Base-by-base conservation (phyloP, 306 rosid genomes). In the Heteromeles arbutifolia region DNA sequence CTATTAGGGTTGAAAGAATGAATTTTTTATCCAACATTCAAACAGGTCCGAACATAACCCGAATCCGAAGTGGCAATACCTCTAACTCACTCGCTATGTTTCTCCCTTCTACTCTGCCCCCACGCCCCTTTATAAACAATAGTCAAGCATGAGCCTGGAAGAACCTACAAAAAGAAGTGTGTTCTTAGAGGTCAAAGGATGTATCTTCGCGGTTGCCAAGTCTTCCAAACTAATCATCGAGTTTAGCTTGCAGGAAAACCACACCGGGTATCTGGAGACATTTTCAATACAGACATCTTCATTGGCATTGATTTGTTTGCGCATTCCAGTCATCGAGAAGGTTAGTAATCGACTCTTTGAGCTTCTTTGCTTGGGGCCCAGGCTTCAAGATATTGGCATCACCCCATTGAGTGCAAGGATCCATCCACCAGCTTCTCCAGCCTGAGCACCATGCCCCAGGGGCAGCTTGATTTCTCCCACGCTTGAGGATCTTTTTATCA, bases 381-480 rank as follows among this genome's bases (percentile, higher is more conserved):
- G 96, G 95, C 84, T 89, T 86, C 74, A 92, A 59, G 75, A 70
- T 74, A 70, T 90, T 84, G 74, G 88, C 93, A 63, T 95, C 96
- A 37, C 95, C 89, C 97, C 98, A 92, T 24, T 85, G 90, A 44
- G 96, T 83, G 81, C 98, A 92, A 0, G 97, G 97, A 89, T 90
- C 97, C 58, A 70, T 78, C 95, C 89, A 89, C 97, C 98, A 86
- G 76, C 84, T 83, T 75, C 77, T 85, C 86, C 88, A 61, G 53
- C 93, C 95, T 0, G 92, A 74, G 80, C 98, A 94, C 98, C 97
- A 92, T 5, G 90, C 93, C 29, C 97, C 97, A 0, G 91, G 97
- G 79, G 79, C 75, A 19, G 86, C 87, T 65, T 32, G 83, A 21
- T 87, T 78, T 13, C 39, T 69, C 64, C 89, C 81, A 3, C 98